Percentiles rank a stretch among this genome's conserved stretches.
Conservation (phyloP, 192 early-diverging fungal genomes). For the Polychytrium aggregatum region DNA sequence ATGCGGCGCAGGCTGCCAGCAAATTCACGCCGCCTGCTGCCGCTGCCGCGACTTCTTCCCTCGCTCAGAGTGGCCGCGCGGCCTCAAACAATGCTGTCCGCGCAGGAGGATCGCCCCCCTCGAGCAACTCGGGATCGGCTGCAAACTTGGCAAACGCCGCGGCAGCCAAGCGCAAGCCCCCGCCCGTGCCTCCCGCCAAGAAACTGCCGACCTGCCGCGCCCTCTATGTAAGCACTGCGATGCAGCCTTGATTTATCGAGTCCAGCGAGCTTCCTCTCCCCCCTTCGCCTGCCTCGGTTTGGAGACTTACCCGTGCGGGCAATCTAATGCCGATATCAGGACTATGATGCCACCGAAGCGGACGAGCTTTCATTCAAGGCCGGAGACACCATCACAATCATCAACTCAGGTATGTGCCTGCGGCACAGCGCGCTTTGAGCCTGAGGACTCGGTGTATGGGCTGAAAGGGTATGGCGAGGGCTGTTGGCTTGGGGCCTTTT, state of each 20-base stretch:
- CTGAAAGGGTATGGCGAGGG: no score
- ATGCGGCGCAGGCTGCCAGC: no score
- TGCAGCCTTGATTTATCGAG: no score
- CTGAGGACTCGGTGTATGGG: no score
- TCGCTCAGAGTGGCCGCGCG: no score
- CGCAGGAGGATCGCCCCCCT: not conserved
- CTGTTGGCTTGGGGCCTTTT: not conserved
- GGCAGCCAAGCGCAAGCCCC: constrained; percentile 28
- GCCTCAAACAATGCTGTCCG: not conserved
- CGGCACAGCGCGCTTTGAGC: no score
- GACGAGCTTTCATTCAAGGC: constrained; percentile 52
- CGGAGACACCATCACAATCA: constrained; percentile 49
- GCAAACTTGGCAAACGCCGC: constrained; percentile 6
- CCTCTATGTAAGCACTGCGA: constrained; percentile 18
- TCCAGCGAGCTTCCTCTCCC: no score
- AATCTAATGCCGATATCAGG: no score
- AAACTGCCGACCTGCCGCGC: constrained; percentile 32
- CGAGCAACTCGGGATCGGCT: constrained; percentile 2
- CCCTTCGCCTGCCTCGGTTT: no score
- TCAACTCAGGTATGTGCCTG: constrained; percentile 15
- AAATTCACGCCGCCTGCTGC: not conserved
- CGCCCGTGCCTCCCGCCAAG: constrained; percentile 41
- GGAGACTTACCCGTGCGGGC: no score
- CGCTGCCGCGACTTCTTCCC: not conserved
- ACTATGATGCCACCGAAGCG: constrained; percentile 41